phyloP scores from a whole-genome alignment of 2,329 filamentous ascomycete species.

The Calonectria ilicicola region DNA sequence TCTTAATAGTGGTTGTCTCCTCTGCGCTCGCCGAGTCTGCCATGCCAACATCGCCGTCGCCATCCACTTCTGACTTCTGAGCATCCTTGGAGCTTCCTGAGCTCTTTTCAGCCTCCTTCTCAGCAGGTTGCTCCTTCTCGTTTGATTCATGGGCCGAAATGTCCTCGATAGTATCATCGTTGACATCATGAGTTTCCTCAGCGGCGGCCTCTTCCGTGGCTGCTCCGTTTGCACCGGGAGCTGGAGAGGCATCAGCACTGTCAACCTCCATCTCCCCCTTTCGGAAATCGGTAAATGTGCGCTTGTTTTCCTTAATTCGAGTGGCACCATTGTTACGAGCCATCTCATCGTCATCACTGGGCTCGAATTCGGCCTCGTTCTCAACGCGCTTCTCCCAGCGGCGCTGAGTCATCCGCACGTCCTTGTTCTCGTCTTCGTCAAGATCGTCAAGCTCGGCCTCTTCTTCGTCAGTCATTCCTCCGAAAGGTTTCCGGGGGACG shows the following conservation, averaged over 20 bases:
- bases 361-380: conserved; percentile 84
- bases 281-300: conserved; percentile 64
- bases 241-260: conserved; percentile 52
- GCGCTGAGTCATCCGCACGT: conserved; percentile 83
- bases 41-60: conserved; percentile 66
- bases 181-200: conserved; percentile 50
- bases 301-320: conserved; percentile 59
- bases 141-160: conserved; percentile 46
- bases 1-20: conserved; percentile 39
- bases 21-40: conserved; percentile 48
- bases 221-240: conserved; percentile 48
- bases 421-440: conserved; percentile 89
- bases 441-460: conserved; percentile 75
- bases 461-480: conserved; percentile 74
- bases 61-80: conserved; percentile 51
- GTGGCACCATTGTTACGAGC: conserved; percentile 78
- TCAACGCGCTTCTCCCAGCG: conserved; percentile 84
- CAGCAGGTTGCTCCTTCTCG: conserved; percentile 51
- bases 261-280: conserved; percentile 56
- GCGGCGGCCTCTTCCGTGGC: conserved; percentile 42
- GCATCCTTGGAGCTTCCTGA: conserved; percentile 29
- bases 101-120: conserved; percentile 43
- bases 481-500: conserved; percentile 71
- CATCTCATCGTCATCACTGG: conserved; percentile 91
- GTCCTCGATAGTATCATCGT: conserved; percentile 60